Base-by-base conservation (phyloP, 805 yeast species). In the Tanozyma kutaoensis region DNA sequence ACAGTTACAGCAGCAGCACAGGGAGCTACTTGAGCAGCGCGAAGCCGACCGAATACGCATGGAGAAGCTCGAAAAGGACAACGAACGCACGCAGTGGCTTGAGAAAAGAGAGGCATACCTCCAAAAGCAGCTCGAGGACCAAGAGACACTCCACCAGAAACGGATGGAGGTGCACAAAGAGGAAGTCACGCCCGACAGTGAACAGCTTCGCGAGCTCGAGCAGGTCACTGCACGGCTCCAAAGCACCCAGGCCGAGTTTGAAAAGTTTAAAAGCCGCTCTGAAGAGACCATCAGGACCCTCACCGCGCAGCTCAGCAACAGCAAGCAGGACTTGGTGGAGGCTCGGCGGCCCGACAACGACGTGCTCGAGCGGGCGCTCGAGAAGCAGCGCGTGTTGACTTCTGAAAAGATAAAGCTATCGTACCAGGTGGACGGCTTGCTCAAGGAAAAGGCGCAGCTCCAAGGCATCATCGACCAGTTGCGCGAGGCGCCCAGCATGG, bases 361-460 rank as follows among this genome's bases (percentile, higher is more conserved):
- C 12, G 66, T 60, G 15, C 39, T 63, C 24, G 55, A 55, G 16
- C 28, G 37, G 3, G 60, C 69, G 0, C 54, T 58, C 3, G 62
- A 62, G 10, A 62, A 58, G 34, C 67, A 64, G 31, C 40, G 69
- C 21, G 35, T 52, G 1, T 38, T 59, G 21, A 56, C 55, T 12
- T 58, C 69, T 7, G 70, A 66, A 35, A 61, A 62, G 33, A 49
- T 55, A 13, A 48, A 59, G 33, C 36, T 62, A n/a, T 47, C 59
- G 2, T 60, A 56, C 36, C 43, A 55, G 3, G 42, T 58, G 4
- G 67, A 65, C 17, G 40, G 58, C 4, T 33, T 56, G 6, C 42
- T 41, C 12, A 52, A 52, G 13, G 69, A 66, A 12, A 58, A 59
- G 28, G 42, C 39, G 1, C 34, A 48, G 2, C 32, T 64, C 23